A percentile compares a stretch with the other conserved stretches of the same genome.
These are phyloP conservation scores for Leucosporidium yakuticum DNA, from an alignment of 768 basidiomycete genomes.

Conservation along the genomic window DNA sequence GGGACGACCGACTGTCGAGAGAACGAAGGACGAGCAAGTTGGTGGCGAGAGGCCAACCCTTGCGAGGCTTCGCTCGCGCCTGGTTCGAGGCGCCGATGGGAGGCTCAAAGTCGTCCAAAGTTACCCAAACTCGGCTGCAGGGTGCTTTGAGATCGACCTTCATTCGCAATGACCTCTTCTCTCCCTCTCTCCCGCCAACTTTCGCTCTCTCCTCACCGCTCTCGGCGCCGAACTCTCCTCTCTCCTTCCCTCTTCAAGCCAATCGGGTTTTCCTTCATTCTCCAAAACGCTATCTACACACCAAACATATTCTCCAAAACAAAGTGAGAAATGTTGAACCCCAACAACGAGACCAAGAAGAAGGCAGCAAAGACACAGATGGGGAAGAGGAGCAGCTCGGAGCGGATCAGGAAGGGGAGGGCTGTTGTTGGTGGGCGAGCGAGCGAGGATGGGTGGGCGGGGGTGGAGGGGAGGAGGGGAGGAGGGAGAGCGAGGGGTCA, in stretches of 20 bases:
- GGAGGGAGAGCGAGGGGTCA: not conserved
- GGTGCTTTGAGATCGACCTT: too few relatives aligned
- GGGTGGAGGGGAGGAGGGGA: not conserved
- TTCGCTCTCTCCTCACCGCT: not conserved
- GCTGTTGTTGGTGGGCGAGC: constrained; percentile 46
- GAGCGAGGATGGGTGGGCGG: not conserved
- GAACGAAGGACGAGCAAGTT: too few relatives aligned
- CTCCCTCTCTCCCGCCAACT: too few relatives aligned
- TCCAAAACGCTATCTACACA: constrained; percentile 3
- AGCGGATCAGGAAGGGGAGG: constrained; percentile 86
- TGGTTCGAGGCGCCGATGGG: too few relatives aligned
- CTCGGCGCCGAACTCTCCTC: not conserved
- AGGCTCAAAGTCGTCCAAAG: too few relatives aligned
- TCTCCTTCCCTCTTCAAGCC: too few relatives aligned
- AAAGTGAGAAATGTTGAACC: constrained; percentile 81
- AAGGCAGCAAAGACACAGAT: constrained; percentile 77
- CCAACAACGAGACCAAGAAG: constrained; percentile 78
- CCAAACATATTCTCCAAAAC: constrained; percentile 78
- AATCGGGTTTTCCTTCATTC: too few relatives aligned
- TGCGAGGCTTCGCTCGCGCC: too few relatives aligned
- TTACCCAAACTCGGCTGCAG: too few relatives aligned
- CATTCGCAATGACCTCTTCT: too few relatives aligned
- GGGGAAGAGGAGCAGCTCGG: constrained; percentile 84
- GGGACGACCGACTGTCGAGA: too few relatives aligned
- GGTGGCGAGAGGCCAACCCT: too few relatives aligned